Conservation (phyloP, 2,329 filamentous ascomycete genomes). For the Nigrospora osmanthi region DNA sequence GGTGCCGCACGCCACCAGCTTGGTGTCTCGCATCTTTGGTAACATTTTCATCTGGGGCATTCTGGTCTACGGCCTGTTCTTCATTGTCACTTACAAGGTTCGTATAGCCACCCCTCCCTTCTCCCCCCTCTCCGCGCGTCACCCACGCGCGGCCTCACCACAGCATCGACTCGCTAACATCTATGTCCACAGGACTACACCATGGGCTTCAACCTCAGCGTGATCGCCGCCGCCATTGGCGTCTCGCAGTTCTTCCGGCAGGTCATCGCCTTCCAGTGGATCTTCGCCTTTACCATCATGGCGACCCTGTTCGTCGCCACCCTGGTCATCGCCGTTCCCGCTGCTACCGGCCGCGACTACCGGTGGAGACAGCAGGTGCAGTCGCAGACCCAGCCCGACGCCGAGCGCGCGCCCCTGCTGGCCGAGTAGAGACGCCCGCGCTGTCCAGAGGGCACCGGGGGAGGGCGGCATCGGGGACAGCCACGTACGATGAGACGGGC, state of each 20-base stretch:
- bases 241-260: constrained; percentile 69
- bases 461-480: too few species aligned
- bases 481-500: too few species aligned
- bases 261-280: constrained; percentile 78
- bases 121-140: background rate
- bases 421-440: constrained; percentile 24
- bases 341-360: constrained; percentile 50
- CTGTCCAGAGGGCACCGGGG: too few species aligned
- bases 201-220: constrained; percentile 71
- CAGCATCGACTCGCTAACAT: background rate
- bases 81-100: constrained; percentile 66
- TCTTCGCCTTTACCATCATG: constrained; percentile 84
- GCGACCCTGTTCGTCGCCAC: constrained; percentile 64
- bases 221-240: constrained; percentile 67
- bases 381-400: constrained; percentile 33
- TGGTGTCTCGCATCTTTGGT: constrained; percentile 70
- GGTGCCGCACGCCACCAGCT: constrained; percentile 56
- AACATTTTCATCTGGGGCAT: constrained; percentile 87
- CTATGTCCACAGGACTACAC: constrained; percentile 56
- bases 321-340: constrained; percentile 55
- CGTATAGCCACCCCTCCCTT: constrained; percentile 8
- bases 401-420: constrained; percentile 56
- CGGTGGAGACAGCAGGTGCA: constrained; percentile 36
- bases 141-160: background rate
- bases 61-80: constrained; percentile 68